phyloP scores from a whole-genome alignment of 768 basidiomycete species.

The Leucosporidium scottii region DNA sequence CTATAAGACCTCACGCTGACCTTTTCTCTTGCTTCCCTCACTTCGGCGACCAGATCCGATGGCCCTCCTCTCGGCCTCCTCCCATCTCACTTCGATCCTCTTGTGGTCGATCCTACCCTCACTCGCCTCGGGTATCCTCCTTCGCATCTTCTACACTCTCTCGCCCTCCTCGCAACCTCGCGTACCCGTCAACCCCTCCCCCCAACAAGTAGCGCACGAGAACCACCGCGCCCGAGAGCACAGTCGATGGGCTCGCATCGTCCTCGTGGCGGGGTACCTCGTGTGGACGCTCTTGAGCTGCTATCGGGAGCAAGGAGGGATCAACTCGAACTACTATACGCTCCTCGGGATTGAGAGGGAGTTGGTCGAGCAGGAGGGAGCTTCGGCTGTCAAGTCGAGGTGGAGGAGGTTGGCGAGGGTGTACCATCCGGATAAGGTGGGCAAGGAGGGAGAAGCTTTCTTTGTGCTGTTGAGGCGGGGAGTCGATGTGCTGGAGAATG shows the following conservation, averaged over 20 bases:
- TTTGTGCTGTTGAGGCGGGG: conserved; percentile 68
- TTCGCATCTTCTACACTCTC: conserved; percentile 21
- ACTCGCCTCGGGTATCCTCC: conserved; percentile 17
- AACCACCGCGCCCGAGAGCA: conserved; percentile 10
- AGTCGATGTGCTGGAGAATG: conserved; percentile 71
- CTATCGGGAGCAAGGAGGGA: conserved; percentile 44
- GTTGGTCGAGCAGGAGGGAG: conserved; percentile 54
- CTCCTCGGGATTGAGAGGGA: conserved; percentile 57
- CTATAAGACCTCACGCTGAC: not conserved
- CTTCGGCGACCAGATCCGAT: not conserved
- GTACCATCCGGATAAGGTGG: conserved; percentile 69
- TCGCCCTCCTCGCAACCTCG: conserved; percentile 11
- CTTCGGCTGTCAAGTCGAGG: conserved; percentile 53
- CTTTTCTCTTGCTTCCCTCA: too few species aligned
- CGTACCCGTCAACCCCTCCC: conserved; percentile 10
- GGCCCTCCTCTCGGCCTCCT: conserved; percentile 5
- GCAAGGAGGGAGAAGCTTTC: conserved; percentile 49
- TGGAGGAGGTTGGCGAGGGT: conserved; percentile 67
- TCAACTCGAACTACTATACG: conserved; percentile 70
- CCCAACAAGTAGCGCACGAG: conserved; percentile 5
- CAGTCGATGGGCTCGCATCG: conserved; percentile 15
- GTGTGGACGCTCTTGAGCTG: conserved; percentile 39
- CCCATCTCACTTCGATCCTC: conserved; percentile 22
- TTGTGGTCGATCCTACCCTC: conserved; percentile 29
- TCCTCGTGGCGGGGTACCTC: conserved; percentile 36